Evolutionary conservation across 164 flowering plant species (phyloP), one percentile per base, ranked within the genome.

Genomic region (Paratinospora sagittata): DNA sequence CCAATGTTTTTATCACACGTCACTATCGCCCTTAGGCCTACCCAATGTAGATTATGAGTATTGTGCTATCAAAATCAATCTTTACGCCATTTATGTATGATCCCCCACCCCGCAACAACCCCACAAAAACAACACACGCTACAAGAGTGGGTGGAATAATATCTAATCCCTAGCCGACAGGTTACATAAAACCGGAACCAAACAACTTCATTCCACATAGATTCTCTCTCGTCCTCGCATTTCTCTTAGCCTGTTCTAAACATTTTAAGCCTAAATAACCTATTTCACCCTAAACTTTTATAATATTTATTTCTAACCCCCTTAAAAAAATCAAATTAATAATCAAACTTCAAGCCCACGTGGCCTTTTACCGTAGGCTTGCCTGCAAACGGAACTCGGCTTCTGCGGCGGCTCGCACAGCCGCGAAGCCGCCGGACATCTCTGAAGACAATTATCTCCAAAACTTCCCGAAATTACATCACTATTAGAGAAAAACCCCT

Each of bases 351-450:
- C 21, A 57, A 69, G 30, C 7, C 16, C 43, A 4, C 36, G 27
- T 17, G 69, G 84, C 80, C 78, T 85, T 67, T 86, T 84, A 36
- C 91, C 79, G 27, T 91, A 88, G 27, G 84, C 88, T 75, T 80
- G 83, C 72, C 78, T 84, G 81, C 97, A 91, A 39, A 86, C 63
- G 0, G 89, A 73, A 11, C 43, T 73, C 0, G 97, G 81, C 73
- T 93, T 93, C 79, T 93, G 98, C 4, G 86, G 76, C 0, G 90
- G 87, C 78, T 69, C 33, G 74, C 98, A 93, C 39, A 93, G 85
- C 74, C 71, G 76, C 33, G 88, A 85, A 17, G 81, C 71, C 1
- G 19, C 68, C 27, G 95, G 97, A 72, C 98, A 93, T 4, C 74
- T 80, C 62, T 79, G 73, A 41, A 93, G 76, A 62, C 98, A 93